A percentile compares a stretch with the other conserved stretches of the same genome.
phyloP scores from a whole-genome alignment of 176 grass and related monocot species.

The Zoysia japonica region DNA sequence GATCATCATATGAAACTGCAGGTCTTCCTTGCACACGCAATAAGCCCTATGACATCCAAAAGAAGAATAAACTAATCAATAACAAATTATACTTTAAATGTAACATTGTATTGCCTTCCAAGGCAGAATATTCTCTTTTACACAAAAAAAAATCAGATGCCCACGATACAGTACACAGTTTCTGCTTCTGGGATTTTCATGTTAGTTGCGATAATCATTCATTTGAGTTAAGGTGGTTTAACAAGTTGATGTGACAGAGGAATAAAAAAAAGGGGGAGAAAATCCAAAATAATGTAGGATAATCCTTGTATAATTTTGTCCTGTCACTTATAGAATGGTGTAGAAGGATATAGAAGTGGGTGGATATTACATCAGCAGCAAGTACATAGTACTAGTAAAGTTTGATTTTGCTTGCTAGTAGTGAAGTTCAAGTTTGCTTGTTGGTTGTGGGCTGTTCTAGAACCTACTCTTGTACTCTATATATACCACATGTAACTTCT shows the following conservation, averaged over 20 bases:
- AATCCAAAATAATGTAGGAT: neutral
- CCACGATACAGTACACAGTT: neutral
- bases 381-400: too few relatives aligned
- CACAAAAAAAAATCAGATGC: neutral
- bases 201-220: slow-evolving; percentile 13
- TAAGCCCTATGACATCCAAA: slow-evolving; percentile 60
- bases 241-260: slow-evolving; percentile 6
- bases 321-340: too few relatives aligned
- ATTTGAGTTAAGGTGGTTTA: slow-evolving; percentile 6
- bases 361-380: too few relatives aligned
- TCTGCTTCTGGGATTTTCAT: neutral
- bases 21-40: slow-evolving; percentile 88
- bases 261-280: slow-evolving; percentile 10
- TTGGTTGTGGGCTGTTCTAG: too few relatives aligned
- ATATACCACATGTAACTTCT: too few relatives aligned
- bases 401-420: too few relatives aligned
- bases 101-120: neutral
- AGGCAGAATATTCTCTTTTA: neutral
- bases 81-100: neutral
- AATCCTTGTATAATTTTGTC: too few relatives aligned
- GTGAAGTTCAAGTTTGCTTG: too few relatives aligned
- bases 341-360: too few relatives aligned
- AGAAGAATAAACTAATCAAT: slow-evolving; percentile 19
- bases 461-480: too few relatives aligned
- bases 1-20: slow-evolving; percentile 94